Conservation (phyloP, 139 green algal genomes). For the Chlorella sorokiniana region DNA sequence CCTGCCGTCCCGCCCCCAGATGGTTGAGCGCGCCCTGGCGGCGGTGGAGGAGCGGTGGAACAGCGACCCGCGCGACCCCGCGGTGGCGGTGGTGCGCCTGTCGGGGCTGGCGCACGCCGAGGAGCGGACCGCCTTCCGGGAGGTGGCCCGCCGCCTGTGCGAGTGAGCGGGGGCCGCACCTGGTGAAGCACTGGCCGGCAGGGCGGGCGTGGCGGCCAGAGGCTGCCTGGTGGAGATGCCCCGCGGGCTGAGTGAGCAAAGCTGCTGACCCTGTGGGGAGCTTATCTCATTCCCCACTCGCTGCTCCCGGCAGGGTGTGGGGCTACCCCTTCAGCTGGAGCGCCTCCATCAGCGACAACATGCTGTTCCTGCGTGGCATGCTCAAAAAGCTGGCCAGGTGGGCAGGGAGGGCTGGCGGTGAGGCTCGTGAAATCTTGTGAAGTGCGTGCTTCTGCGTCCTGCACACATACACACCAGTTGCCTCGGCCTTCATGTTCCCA, state of each 20-base stretch:
- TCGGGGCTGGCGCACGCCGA: constrained; percentile 70
- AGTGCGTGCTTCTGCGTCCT: not conserved
- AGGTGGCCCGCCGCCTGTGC: constrained; percentile 80
- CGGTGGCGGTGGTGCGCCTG: constrained; percentile 77
- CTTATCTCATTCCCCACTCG: not conserved
- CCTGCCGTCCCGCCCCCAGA: too few relatives aligned
- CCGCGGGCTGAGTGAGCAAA: not conserved
- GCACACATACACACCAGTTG: too few relatives aligned
- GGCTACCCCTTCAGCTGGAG: constrained; percentile 44
- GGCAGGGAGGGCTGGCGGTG: too few relatives aligned
- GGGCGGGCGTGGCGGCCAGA: not conserved
- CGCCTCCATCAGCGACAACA: constrained; percentile 77
- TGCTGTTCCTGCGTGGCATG: constrained; percentile 76
- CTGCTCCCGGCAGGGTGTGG: constrained; percentile 28
- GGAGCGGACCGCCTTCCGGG: constrained; percentile 72
- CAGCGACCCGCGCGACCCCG: constrained; percentile 28
- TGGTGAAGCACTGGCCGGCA: constrained; percentile 10
- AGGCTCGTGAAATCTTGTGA: too few relatives aligned
- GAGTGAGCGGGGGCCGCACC: constrained; percentile 44
- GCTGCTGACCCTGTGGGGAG: not conserved
- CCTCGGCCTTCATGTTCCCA: too few relatives aligned
- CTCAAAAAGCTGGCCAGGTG: constrained; percentile 64
- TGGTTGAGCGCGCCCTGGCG: constrained; percentile 56
- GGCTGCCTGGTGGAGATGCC: too few relatives aligned
- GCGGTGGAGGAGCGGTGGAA: constrained; percentile 46